phyloP scores from a whole-genome alignment of 1,139 yeast genomes.

The Scheffersomyces segobiensis region DNA sequence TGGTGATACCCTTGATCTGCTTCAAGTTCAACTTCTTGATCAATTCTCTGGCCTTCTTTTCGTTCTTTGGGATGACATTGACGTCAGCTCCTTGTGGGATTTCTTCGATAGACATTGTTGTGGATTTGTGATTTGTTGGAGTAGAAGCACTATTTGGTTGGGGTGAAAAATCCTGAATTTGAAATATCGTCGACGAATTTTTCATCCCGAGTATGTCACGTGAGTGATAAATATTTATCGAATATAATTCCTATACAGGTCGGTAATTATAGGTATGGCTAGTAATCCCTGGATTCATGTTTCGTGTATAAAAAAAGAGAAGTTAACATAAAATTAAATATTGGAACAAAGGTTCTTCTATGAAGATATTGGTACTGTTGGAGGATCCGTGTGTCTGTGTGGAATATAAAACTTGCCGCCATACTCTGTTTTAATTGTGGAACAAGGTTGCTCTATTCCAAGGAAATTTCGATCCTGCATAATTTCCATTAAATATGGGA shows the following conservation, averaged over 20 bases:
- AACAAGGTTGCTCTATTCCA: too few relatives aligned
- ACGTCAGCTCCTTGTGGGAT: constrained; percentile 91
- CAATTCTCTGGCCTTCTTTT: constrained; percentile 93
- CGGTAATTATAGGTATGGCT: too few relatives aligned
- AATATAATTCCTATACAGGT: too few relatives aligned
- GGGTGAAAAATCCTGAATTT: not conserved
- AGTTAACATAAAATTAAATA: too few relatives aligned
- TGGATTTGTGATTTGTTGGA: not conserved
- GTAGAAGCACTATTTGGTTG: not conserved
- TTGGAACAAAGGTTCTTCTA: too few relatives aligned
- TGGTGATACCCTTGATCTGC: constrained; percentile 87
- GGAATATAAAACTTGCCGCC: too few relatives aligned
- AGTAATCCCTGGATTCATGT: too few relatives aligned
- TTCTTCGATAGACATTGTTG: constrained; percentile 54
- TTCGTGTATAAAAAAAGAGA: too few relatives aligned
- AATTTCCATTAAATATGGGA: not conserved
- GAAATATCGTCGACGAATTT: constrained; percentile 1
- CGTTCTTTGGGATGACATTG: constrained; percentile 82
- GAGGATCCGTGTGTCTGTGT: too few relatives aligned
- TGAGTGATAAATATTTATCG: not conserved
- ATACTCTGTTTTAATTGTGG: too few relatives aligned
- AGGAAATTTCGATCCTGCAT: too few relatives aligned
- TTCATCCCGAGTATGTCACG: constrained; percentile 1
- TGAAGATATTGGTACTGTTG: too few relatives aligned
- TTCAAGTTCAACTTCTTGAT: constrained; percentile 88